Percentiles rank a stretch among this genome's conserved stretches.
Evolutionary conservation across 768 basidiomycete genomes (phyloP).

Genomic region (Pseudohyphozyma bogoriensis): DNA sequence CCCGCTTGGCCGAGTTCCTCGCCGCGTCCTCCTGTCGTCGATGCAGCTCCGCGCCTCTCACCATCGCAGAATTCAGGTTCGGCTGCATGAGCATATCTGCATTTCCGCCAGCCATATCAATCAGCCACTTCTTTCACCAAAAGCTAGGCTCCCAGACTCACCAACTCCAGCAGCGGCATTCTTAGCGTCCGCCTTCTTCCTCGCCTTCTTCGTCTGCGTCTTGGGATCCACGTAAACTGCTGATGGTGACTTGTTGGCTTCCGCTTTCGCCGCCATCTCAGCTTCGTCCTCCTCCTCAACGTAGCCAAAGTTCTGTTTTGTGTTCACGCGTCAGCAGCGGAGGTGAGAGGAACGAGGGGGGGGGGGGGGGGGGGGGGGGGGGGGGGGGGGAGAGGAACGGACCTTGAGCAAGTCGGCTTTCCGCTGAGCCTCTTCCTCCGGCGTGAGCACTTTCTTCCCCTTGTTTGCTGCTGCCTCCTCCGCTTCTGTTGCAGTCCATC

Average conservation of each 20-base stretch:
- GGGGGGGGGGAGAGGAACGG: not conserved
- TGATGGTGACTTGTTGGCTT: constrained; percentile 1
- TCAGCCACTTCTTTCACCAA: too few species aligned
- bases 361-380: not conserved
- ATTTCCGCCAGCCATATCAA: too few species aligned
- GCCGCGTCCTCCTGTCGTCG: constrained; percentile 7
- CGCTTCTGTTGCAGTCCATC: not conserved
- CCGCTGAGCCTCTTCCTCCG: constrained; percentile 15
- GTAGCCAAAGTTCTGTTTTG: constrained; percentile 21
- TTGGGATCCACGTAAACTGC: constrained; percentile 4
- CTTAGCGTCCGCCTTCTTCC: constrained; percentile 28
- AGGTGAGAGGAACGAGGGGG: not conserved
- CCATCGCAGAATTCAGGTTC: constrained; percentile 19
- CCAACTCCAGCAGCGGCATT: constrained; percentile 27
- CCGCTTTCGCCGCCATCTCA: too few species aligned
- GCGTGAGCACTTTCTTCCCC: constrained; percentile 6
- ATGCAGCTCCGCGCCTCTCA: constrained; percentile 4
- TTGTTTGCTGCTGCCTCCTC: not conserved
- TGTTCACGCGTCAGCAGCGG: too few species aligned
- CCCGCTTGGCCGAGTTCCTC: constrained; percentile 15
- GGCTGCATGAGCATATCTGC: constrained; percentile 20
- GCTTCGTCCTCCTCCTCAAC: constrained; percentile 14
- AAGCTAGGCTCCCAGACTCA: not conserved
- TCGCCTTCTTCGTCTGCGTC: constrained; percentile 18
- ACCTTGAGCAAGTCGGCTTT: constrained; percentile 16